These are phyloP conservation scores for Picea abies DNA, from an alignment of 83 land plant genomes.

Conservation along the genomic window DNA sequence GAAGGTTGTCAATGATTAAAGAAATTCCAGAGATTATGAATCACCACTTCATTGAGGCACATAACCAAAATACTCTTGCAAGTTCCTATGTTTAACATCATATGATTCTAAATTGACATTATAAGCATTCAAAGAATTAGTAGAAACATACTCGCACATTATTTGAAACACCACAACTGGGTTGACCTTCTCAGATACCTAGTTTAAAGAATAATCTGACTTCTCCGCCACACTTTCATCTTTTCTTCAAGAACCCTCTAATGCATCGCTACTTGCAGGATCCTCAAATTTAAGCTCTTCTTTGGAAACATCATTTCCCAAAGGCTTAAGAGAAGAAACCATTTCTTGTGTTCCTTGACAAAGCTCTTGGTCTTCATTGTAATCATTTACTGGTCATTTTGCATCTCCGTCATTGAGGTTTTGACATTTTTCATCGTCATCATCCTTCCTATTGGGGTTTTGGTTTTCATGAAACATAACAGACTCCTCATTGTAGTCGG, in stretches of 20 bases:
- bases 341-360: neutral
- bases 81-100: slow-evolving; percentile 54
- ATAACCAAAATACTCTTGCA: slow-evolving; percentile 27
- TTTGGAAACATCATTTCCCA: neutral
- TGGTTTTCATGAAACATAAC: neutral
- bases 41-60: neutral
- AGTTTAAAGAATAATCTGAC: neutral
- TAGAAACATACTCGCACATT: slow-evolving; percentile 69
- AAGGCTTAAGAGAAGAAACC: neutral
- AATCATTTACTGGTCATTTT: neutral
- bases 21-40: neutral
- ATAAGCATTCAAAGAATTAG: slow-evolving; percentile 70
- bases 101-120: slow-evolving; percentile 66
- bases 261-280: neutral
- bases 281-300: neutral
- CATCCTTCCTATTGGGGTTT: neutral
- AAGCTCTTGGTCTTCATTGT: neutral
- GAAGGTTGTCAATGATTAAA: too few species aligned
- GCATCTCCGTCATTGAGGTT: neutral
- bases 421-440: too few species aligned
- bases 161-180: slow-evolving; percentile 57
- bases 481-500: neutral
- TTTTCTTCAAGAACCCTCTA: neutral
- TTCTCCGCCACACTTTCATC: neutral
- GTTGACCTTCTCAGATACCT: slow-evolving; percentile 57